These are phyloP conservation scores for Neltuma alba DNA, from an alignment of 306 rosid genomes.

Conservation along the genomic window DNA sequence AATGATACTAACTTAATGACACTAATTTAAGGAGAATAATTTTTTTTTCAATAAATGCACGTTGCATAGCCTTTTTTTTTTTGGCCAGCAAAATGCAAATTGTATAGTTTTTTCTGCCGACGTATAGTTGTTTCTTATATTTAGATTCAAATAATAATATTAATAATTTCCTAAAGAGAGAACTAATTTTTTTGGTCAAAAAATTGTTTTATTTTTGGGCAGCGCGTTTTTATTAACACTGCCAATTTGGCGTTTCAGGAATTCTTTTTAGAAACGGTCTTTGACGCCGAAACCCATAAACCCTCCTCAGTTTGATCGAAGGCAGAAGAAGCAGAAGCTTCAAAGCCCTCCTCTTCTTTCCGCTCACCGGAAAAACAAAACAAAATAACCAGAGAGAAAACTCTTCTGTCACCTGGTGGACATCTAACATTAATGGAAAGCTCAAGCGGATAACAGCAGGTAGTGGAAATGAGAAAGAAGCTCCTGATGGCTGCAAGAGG, in stretches of 20 bases:
- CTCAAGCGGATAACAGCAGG: background rate
- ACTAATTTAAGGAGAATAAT: too few relatives aligned
- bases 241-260: background rate
- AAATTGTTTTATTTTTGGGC: too few relatives aligned
- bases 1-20: background rate
- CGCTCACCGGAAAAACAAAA: background rate
- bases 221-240: too few relatives aligned
- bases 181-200: too few relatives aligned
- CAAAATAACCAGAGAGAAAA: background rate
- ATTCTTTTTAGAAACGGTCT: background rate
- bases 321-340: background rate
- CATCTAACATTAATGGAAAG: conserved; percentile 10
- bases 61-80: too few relatives aligned
- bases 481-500: background rate
- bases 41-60: too few relatives aligned
- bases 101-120: background rate
- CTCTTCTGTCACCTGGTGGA: background rate
- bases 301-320: background rate
- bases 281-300: background rate
- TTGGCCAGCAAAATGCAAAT: background rate
- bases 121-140: too few relatives aligned
- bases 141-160: background rate
- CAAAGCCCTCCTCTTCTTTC: conserved; percentile 28
- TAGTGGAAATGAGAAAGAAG: conserved; percentile 22
- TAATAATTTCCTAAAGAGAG: background rate